Conservation (phyloP, 2,329 filamentous ascomycete species). For the Coniella lustricola region DNA sequence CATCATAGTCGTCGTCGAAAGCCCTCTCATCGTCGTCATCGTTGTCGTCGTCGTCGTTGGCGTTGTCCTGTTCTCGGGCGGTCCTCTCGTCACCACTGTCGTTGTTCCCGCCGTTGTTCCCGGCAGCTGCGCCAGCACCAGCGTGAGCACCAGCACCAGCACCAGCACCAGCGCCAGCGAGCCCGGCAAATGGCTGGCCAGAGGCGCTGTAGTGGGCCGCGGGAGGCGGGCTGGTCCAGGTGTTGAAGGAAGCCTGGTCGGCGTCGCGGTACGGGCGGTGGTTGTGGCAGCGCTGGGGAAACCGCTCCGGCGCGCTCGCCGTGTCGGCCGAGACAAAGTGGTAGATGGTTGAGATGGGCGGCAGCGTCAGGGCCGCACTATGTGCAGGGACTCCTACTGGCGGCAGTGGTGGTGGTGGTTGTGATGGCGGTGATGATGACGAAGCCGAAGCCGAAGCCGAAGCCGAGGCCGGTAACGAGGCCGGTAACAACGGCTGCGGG, state of each 20-base stretch:
- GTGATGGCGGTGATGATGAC: too few relatives aligned
- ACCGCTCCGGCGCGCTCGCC: slow-evolving; percentile 1
- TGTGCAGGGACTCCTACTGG: not conserved
- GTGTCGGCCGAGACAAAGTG: slow-evolving; percentile 63
- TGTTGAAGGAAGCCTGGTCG: slow-evolving; percentile 11
- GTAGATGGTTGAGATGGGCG: slow-evolving; percentile 73
- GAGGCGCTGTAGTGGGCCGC: not conserved
- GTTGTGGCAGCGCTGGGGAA: not conserved
- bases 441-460: not conserved
- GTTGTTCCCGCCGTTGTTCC: too few relatives aligned
- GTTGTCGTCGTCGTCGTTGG: not conserved
- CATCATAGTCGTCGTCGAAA: slow-evolving; percentile 18
- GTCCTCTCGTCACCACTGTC: too few relatives aligned
- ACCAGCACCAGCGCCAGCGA: too few relatives aligned
- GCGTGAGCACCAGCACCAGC: too few relatives aligned
- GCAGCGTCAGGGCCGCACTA: not conserved
- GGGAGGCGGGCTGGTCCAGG: slow-evolving; percentile 11
- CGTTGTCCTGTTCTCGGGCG: not conserved
- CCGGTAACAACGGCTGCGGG: not conserved
- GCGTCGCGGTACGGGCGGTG: not conserved
- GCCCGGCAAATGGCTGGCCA: too few relatives aligned
- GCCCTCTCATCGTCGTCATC: too few relatives aligned
- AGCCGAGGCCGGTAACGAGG: not conserved
- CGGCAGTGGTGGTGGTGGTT: too few relatives aligned
- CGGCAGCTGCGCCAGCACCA: too few relatives aligned